Percentiles rank a stretch among this genome's conserved stretches.
Conservation (phyloP, 108 stramenopile genomes). For the Chaetoceros muelleri region DNA sequence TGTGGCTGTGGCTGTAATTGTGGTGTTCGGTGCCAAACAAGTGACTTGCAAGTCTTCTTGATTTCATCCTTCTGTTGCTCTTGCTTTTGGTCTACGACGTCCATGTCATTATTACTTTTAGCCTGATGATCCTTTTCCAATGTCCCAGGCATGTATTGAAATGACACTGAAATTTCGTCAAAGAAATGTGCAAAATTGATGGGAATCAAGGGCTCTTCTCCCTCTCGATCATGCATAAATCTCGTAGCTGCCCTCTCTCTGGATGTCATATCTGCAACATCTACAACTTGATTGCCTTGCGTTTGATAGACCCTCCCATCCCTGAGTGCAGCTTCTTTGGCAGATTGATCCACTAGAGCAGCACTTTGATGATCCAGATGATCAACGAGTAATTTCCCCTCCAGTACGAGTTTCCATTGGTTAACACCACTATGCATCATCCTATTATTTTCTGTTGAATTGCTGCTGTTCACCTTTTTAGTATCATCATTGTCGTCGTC, state of each 20-base stretch:
- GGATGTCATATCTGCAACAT: background rate
- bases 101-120: background rate
- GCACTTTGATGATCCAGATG: conserved; percentile 64
- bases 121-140: too few relatives aligned
- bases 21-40: conserved; percentile 10
- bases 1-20: too few relatives aligned
- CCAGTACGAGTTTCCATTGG: conserved; percentile 50
- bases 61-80: background rate
- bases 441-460: background rate
- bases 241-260: conserved; percentile 6
- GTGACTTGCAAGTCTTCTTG: too few relatives aligned
- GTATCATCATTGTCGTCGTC: background rate
- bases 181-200: conserved; percentile 66
- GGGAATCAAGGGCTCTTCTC: conserved; percentile 42
- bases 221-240: conserved; percentile 22
- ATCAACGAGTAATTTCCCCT: conserved; percentile 60
- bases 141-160: conserved; percentile 40
- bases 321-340: conserved; percentile 2
- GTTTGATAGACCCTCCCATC: background rate
- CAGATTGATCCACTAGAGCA: conserved; percentile 29
- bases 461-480: background rate
- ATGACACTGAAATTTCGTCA: conserved; percentile 45
- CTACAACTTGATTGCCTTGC: background rate
- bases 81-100: conserved; percentile 10
- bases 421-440: conserved; percentile 8